These are phyloP conservation scores for Aspergillus carlsbadensis DNA, from an alignment of 495 filamentous ascomycete genomes.

Conservation along the genomic window DNA sequence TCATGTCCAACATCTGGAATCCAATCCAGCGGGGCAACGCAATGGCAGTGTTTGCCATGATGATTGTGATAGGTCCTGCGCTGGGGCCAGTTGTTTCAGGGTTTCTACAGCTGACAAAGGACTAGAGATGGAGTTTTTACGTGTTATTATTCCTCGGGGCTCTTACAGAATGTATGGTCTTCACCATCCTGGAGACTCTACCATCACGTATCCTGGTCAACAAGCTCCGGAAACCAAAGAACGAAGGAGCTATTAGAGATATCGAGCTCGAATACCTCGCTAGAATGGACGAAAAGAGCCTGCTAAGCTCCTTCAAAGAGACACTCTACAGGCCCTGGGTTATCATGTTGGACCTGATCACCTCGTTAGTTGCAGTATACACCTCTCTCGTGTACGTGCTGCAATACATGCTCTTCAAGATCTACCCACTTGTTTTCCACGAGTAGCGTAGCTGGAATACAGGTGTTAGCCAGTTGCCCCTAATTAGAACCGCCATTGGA, in stretches of 20 bases:
- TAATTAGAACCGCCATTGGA: neutral
- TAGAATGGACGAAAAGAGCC: neutral
- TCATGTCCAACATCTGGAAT: slow-evolving; percentile 56
- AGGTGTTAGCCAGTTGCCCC: neutral
- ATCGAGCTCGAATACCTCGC: neutral
- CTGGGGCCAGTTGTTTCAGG: neutral
- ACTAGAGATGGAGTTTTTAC: slow-evolving; percentile 1
- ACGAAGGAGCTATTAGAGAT: neutral
- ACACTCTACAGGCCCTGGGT: neutral
- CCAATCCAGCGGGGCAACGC: neutral
- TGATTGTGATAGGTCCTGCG: neutral
- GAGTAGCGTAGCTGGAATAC: neutral
- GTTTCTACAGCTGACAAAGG: neutral
- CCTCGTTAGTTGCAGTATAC: neutral
- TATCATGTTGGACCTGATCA: neutral
- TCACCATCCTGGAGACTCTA: neutral
- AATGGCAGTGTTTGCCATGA: neutral
- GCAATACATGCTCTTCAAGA: neutral
- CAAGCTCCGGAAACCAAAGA: neutral
- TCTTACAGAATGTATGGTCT: neutral
- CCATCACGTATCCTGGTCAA: neutral
- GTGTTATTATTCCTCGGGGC: neutral
- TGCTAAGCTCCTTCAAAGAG: neutral
- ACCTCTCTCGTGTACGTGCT: neutral
- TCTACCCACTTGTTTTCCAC: neutral